phyloP scores from a whole-genome alignment of 805 yeast genomes.

The Blastobotrys peoriensis region DNA sequence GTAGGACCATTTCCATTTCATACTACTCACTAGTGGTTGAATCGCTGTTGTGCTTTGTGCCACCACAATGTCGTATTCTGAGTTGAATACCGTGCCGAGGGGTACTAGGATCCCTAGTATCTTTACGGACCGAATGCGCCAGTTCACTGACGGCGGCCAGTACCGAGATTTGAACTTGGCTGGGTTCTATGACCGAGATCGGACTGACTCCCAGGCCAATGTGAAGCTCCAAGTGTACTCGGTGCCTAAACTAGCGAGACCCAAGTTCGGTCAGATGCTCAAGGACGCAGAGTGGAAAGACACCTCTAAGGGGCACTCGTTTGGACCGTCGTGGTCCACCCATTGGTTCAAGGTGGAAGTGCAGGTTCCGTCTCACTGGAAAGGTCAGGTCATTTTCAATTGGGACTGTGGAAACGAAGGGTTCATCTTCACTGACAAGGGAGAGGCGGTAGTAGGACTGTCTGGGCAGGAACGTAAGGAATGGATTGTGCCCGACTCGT shows the following conservation, averaged over 20 bases:
- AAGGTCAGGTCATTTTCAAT: constrained; percentile 55
- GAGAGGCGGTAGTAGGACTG: constrained; percentile 73
- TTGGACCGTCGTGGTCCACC: constrained; percentile 96
- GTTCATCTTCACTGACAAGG: constrained; percentile 60
- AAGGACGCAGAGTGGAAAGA: constrained; percentile 42
- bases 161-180: constrained; percentile 71
- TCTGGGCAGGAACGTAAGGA: constrained; percentile 80
- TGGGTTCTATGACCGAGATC: constrained; percentile 61
- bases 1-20: no score
- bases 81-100: constrained; percentile 47
- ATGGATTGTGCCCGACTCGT: constrained; percentile 55
- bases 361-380: constrained; percentile 51
- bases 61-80: constrained; percentile 7
- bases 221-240: constrained; percentile 61
- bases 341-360: constrained; percentile 81
- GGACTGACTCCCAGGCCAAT: constrained; percentile 45
- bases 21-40: no score
- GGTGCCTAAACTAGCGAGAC: constrained; percentile 66
- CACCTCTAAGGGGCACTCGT: constrained; percentile 55
- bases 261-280: constrained; percentile 55
- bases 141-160: constrained; percentile 75
- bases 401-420: constrained; percentile 91
- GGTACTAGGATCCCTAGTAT: constrained; percentile 72
- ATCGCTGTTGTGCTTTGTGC: no score
- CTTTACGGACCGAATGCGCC: constrained; percentile 66